These are phyloP conservation scores for Pistacia atlantica DNA, from an alignment of 345 rosid genomes.

Conservation along the genomic window DNA sequence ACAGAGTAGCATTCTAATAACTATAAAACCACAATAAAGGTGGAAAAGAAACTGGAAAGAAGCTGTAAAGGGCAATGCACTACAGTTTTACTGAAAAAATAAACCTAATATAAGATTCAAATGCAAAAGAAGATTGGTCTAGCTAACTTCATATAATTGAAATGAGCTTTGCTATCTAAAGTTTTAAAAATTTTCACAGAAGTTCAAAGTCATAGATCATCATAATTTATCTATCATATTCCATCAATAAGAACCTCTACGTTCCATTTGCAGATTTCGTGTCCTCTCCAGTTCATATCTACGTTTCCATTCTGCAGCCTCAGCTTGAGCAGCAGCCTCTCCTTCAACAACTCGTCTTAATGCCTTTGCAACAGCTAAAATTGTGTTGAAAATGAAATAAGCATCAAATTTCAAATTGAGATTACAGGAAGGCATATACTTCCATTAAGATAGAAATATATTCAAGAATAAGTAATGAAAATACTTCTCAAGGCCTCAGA, in stretches of 20 bases:
- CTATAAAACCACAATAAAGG: background rate
- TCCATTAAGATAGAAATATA: conserved; percentile 12
- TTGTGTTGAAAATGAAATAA: conserved; percentile 14
- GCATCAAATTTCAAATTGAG: conserved; percentile 17
- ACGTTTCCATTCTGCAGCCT: conserved; percentile 99
- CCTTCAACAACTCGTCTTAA: conserved; percentile 94
- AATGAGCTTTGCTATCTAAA: background rate
- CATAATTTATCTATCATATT: conserved; percentile 10
- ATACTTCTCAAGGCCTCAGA: conserved; percentile 96
- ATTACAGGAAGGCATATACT: background rate
- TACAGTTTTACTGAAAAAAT: background rate
- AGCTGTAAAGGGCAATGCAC: background rate
- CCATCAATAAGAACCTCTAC: conserved; percentile 56
- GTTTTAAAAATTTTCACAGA: background rate
- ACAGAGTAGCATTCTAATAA: background rate
- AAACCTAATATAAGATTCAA: background rate
- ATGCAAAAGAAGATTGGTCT: background rate
- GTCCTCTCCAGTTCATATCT: conserved; percentile 83
- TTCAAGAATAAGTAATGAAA: conserved; percentile 21
- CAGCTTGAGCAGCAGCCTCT: conserved; percentile 95
- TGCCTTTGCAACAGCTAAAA: conserved; percentile 95
- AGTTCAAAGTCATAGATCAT: background rate
- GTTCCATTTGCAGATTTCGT: conserved; percentile 48
- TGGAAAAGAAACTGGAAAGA: background rate
- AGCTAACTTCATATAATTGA: background rate